Evolutionary conservation across 2,329 filamentous ascomycete genomes (phyloP).

Genomic region (Alternaria tenuissima): DNA sequence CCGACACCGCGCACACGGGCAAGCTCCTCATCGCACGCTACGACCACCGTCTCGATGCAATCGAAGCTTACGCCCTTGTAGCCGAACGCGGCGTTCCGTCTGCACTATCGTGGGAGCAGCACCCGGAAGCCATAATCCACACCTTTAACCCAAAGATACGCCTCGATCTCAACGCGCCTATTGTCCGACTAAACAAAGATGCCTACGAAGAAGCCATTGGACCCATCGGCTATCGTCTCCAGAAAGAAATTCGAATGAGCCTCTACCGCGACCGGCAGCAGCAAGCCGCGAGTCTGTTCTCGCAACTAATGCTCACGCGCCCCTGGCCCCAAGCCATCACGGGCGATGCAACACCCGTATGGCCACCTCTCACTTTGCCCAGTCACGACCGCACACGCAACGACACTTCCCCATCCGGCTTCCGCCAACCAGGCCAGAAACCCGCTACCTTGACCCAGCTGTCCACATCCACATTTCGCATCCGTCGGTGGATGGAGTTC

Average conservation of each 20-base stretch:
- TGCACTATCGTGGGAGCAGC: conserved; percentile 70
- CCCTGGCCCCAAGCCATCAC: conserved; percentile 55
- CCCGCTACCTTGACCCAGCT: conserved; percentile 66
- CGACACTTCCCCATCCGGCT: conserved; percentile 53
- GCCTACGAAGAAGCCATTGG: conserved; percentile 36
- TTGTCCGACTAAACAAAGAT: conserved; percentile 56
- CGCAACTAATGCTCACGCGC: conserved; percentile 72
- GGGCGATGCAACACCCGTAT: conserved; percentile 59
- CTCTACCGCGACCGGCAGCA: conserved; percentile 34
- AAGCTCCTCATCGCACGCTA: conserved; percentile 81
- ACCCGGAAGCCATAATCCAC: conserved; percentile 73
- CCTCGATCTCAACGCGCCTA: conserved; percentile 77
- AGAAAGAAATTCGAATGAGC: conserved; percentile 62
- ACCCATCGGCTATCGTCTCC: conserved; percentile 52
- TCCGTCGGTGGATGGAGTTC: conserved; percentile 80
- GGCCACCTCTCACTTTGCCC: conserved; percentile 79
- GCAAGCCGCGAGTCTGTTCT: conserved; percentile 60
- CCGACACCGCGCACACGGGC: conserved; percentile 75
- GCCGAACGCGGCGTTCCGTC: conserved; percentile 66
- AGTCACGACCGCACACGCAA: conserved; percentile 65
- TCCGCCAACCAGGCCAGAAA: conserved; percentile 55
- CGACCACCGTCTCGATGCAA: conserved; percentile 74
- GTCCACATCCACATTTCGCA: conserved; percentile 74
- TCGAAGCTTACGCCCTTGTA: conserved; percentile 80
- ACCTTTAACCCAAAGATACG: conserved; percentile 74